Evolutionary conservation across 1,284 basidiomycete genomes (phyloP), one percentile per base, ranked within the genome.

Genomic region (Kwoniella shivajii): DNA sequence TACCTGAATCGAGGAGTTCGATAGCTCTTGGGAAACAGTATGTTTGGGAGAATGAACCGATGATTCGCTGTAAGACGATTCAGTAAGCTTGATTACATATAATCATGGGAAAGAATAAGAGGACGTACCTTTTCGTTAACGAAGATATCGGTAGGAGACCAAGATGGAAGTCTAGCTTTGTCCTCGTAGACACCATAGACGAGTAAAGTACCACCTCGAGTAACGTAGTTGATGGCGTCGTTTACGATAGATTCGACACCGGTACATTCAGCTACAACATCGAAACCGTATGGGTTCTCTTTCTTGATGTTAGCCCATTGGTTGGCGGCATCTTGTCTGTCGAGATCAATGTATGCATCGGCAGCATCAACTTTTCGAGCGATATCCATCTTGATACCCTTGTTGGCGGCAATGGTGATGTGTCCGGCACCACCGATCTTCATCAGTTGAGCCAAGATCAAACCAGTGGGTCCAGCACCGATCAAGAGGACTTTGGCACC

Each of bases 1-100:
- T 91, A 30, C 89, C 88, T 66, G 84, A 86, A 70, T 92, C 90
- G 55, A 92, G 84, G 73, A 92, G 90, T n/a, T 86, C 86, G 46
- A 93, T 85, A 6, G 90, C 89, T 44, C 90, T 86, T 54, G 90
- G 88, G 84, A 93, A 92, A 79, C 89, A 92, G 78, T 84, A 85
- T 7, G 85, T 87, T 72, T 92, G 90, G 10, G 88, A 86, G 79
- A 91, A 91, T 2, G 89, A 91, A 31, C 89, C 89, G 64, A 91
- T 87, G 68, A 92, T 89, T 44, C 54, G 51, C n/a, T n/a, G n/a
- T n/a, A n/a, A n/a, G n/a, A n/a, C n/a, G n/a, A n/a, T n/a, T n/a
- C n/a, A n/a, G n/a, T n/a, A n/a, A 34, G 39, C 16, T 44, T 29
- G 5, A 29, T 26, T 36, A 11, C 46, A 41, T 18, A 0, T 5